Base-by-base conservation (phyloP, 139 green algal species). In the Coelastrella sp. region DNA sequence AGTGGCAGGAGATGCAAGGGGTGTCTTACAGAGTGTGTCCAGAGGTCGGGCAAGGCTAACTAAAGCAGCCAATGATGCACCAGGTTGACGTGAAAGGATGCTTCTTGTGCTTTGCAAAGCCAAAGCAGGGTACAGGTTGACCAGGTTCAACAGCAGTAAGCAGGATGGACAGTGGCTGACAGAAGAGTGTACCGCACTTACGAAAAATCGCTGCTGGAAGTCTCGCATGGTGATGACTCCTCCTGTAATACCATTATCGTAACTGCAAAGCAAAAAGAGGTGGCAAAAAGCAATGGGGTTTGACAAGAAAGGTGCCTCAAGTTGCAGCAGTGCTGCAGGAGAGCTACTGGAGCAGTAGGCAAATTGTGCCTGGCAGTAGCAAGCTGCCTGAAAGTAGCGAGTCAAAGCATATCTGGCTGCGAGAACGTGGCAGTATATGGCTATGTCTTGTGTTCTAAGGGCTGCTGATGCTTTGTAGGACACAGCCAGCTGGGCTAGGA, bases 221-320 rank as follows among this genome's bases (percentile, higher is more conserved):
- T 90, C 23, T 3, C 74, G 5, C 85, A 90, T 90, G 5, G 85
- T 71, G 57, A 90, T 90, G 57, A 90, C 85, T 19, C 85, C 85
- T 76, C 85, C 85, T 10, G 86, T 90, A 76, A 90, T 86, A 58
- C 86, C 86, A 54, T 86, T 86, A 47, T 86, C 75, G 32, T 80
- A 85, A 20, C 85, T 89, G 73, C 73, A 83, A 8, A 73, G 16
- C 17, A 68, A 7, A 74, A 7, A 78, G 32, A 59, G 22, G 58
- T 8, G 22, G 7, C 74, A 80, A 10, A 80, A 61, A 16, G n/a
- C n/a, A 61, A 23, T 23, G 22, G 19, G n/a, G 10, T 10, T 20
- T 16, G 22, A 5, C 32, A 47, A 47, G 32, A 47, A 47, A 47
- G 32, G 32, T 47, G 32, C 32, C 32, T 47, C 32, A 47, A 47